Percentiles rank a stretch among this genome's conserved stretches.
These are phyloP conservation scores for Aphanomyces euteiches DNA, from an alignment of 352 stramenopile species.

Conservation along the genomic window DNA sequence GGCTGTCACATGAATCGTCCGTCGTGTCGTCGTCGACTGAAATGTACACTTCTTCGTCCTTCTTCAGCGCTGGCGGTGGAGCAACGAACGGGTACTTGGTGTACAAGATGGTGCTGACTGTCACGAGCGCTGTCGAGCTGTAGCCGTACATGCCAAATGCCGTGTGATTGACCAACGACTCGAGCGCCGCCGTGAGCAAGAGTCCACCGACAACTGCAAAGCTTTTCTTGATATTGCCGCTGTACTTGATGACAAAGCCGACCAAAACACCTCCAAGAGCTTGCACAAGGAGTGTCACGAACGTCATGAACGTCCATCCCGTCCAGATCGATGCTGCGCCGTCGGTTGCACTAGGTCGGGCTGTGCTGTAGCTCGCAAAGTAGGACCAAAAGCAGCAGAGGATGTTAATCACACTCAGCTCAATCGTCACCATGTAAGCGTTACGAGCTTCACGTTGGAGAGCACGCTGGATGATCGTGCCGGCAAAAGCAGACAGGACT, in stretches of 20 bases:
- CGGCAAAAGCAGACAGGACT: slow-evolving; percentile 66
- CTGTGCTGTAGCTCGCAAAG: slow-evolving; percentile 37
- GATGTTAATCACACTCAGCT: slow-evolving; percentile 67
- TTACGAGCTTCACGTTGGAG: slow-evolving; percentile 68
- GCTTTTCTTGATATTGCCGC: slow-evolving; percentile 79
- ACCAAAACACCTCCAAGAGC: slow-evolving; percentile 66
- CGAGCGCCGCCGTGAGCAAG: slow-evolving; percentile 67
- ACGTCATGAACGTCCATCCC: slow-evolving; percentile 63
- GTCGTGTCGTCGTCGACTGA: slow-evolving; percentile 1
- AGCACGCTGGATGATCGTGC: slow-evolving; percentile 71
- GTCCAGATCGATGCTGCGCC: slow-evolving; percentile 41
- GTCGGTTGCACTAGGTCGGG: neutral
- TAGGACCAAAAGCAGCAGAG: slow-evolving; percentile 51
- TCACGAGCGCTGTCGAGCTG: slow-evolving; percentile 57
- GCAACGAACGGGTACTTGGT: slow-evolving; percentile 49
- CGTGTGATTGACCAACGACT: slow-evolving; percentile 67
- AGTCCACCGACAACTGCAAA: slow-evolving; percentile 79
- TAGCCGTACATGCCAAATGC: slow-evolving; percentile 56
- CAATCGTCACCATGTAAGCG: slow-evolving; percentile 76
- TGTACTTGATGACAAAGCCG: slow-evolving; percentile 82
- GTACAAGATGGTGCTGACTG: slow-evolving; percentile 62
- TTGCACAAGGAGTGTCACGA: slow-evolving; percentile 67
- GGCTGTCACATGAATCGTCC: neutral
- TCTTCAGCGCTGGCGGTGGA: slow-evolving; percentile 25
- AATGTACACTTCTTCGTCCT: slow-evolving; percentile 29